These are phyloP conservation scores for Fusarium pseudonygamai DNA, from an alignment of 2,329 filamentous ascomycete species.

Conservation along the genomic window DNA sequence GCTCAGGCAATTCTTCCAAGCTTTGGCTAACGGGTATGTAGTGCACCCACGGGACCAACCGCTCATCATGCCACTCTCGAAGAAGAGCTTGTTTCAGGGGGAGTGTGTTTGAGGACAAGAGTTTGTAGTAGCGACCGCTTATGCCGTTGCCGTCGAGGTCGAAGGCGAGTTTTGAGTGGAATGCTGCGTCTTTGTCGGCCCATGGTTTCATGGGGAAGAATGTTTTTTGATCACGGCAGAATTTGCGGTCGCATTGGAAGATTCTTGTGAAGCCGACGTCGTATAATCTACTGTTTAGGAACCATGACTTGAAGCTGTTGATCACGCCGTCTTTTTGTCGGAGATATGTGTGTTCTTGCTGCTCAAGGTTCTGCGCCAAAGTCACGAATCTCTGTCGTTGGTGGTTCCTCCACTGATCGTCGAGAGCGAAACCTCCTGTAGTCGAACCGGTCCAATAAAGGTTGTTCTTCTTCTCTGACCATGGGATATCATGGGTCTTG, in stretches of 20 bases:
- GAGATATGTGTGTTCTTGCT: conserved; percentile 47
- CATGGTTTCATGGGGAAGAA: conserved; percentile 47
- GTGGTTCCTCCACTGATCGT: conserved; percentile 51
- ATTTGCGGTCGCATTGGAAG: conserved; percentile 53
- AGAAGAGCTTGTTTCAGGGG: conserved; percentile 63
- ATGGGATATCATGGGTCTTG: conserved; percentile 52
- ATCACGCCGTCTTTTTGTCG: conserved; percentile 30
- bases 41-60: conserved; percentile 65
- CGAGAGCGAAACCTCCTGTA: conserved; percentile 56
- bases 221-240: conserved; percentile 49
- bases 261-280: conserved; percentile 58
- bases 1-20: conserved; percentile 62
- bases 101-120: conserved; percentile 57
- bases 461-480: conserved; percentile 59
- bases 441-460: conserved; percentile 68
- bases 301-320: conserved; percentile 37
- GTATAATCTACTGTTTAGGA: conserved; percentile 52
- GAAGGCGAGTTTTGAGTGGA: conserved; percentile 55
- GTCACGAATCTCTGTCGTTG: conserved; percentile 60
- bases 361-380: conserved; percentile 48
- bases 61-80: conserved; percentile 67
- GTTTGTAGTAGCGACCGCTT: conserved; percentile 61
- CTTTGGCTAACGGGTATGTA: conserved; percentile 63
- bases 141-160: conserved; percentile 67
- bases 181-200: conserved; percentile 48